phyloP scores from a whole-genome alignment of 1,284 basidiomycete species.

The Sporisorium reilianum region DNA sequence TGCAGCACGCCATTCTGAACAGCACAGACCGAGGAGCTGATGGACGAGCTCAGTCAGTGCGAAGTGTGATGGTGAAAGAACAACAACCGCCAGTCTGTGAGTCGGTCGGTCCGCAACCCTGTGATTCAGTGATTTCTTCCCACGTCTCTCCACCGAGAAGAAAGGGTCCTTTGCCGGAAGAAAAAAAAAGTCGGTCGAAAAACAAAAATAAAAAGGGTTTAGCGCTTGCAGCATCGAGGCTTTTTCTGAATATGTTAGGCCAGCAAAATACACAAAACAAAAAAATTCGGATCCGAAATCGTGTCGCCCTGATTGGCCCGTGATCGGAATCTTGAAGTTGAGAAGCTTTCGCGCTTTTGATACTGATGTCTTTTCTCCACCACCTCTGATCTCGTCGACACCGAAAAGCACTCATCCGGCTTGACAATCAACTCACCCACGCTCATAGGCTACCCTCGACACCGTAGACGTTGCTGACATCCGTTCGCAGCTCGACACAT shows the following conservation, averaged over 20 bases:
- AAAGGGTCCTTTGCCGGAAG: slow-evolving; percentile 16
- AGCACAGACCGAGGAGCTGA: background rate
- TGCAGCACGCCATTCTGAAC: slow-evolving; percentile 20
- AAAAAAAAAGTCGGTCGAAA: background rate
- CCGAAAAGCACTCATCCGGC: background rate
- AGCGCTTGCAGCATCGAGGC: background rate
- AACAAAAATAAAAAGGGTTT: background rate
- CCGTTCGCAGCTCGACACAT: slow-evolving; percentile 10
- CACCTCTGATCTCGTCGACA: slow-evolving; percentile 2
- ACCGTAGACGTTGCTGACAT: background rate
- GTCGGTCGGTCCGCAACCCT: too few relatives aligned
- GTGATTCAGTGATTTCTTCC: too few relatives aligned
- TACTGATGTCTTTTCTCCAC: slow-evolving; percentile 3
- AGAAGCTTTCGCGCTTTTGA: slow-evolving; percentile 16
- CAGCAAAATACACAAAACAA: background rate
- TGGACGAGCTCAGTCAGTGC: background rate
- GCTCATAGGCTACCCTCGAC: background rate
- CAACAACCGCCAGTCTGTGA: too few relatives aligned
- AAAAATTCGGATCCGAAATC: slow-evolving; percentile 38
- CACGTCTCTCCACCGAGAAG: background rate
- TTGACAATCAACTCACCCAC: background rate
- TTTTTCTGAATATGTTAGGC: slow-evolving; percentile 14
- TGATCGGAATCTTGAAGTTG: slow-evolving; percentile 47
- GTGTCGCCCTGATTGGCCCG: slow-evolving; percentile 39
- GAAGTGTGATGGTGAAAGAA: slow-evolving; percentile 1